These are phyloP conservation scores for Benincasa hispida DNA, from an alignment of 306 rosid genomes.

Conservation along the genomic window DNA sequence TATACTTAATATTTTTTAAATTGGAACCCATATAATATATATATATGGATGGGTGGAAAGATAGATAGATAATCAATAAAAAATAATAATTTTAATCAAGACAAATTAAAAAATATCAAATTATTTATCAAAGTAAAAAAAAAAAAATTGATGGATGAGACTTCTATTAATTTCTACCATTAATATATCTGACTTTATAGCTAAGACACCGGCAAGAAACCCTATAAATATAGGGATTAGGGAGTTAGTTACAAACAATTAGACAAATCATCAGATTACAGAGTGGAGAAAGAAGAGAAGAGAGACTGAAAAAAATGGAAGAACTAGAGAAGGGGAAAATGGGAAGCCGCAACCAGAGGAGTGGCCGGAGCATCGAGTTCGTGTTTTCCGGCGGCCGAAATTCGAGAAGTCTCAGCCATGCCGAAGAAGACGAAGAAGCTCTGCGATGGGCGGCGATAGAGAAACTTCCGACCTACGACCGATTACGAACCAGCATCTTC, in stretches of 20 bases:
- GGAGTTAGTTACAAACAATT: background rate
- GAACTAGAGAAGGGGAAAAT: background rate
- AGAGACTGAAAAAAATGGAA: background rate
- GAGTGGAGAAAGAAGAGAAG: background rate
- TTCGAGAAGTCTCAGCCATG: constrained; percentile 36
- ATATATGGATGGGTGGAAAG: too few relatives aligned
- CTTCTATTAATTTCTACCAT: too few relatives aligned
- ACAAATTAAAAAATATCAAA: too few relatives aligned
- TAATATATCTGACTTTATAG: too few relatives aligned
- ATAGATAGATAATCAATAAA: too few relatives aligned
- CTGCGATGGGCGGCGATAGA: constrained; percentile 94
- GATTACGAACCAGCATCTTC: constrained; percentile 72
- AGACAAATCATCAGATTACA: background rate
- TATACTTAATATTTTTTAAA: too few relatives aligned
- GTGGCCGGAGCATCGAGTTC: constrained; percentile 64
- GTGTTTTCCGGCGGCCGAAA: constrained; percentile 34
- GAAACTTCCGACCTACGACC: constrained; percentile 70
- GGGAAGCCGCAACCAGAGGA: constrained; percentile 45
- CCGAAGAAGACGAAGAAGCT: constrained; percentile 84
- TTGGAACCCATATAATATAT: too few relatives aligned
- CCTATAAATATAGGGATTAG: background rate
- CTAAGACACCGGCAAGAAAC: background rate
- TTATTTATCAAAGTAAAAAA: too few relatives aligned
- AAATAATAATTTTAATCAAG: too few relatives aligned
- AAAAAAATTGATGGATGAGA: too few relatives aligned